phyloP scores from a whole-genome alignment of 2,329 filamentous ascomycete species.

The Cercospora brassicicola region DNA sequence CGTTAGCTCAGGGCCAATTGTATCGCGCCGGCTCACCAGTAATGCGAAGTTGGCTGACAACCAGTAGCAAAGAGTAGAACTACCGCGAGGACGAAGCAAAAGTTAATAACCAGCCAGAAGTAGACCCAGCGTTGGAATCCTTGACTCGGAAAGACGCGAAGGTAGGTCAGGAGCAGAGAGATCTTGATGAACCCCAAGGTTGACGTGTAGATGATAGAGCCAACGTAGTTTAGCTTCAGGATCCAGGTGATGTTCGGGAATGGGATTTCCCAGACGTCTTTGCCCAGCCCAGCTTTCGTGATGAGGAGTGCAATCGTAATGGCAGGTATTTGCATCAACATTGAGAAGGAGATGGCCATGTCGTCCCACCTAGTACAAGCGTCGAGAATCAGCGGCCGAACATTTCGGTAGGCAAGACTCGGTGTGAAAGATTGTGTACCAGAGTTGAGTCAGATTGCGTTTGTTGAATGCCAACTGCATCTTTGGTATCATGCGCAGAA shows the following conservation, averaged over 20 bases:
- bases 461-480: constrained; percentile 5
- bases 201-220: constrained; percentile 14
- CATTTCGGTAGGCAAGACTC: neutral
- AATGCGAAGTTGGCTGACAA: constrained; percentile 13
- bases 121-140: constrained; percentile 9
- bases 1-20: neutral
- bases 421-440: neutral
- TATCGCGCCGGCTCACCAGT: constrained; percentile 2
- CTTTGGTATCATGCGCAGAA: constrained; percentile 20
- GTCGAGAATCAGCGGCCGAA: neutral
- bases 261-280: constrained; percentile 20
- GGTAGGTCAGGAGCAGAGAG: constrained; percentile 22
- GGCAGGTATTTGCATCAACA: constrained; percentile 12
- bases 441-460: neutral
- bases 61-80: constrained; percentile 7
- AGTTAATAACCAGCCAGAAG: constrained; percentile 12
- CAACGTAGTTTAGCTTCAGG: constrained; percentile 15
- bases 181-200: constrained; percentile 21
- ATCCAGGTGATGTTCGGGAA: constrained; percentile 19
- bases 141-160: constrained; percentile 17
- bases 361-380: constrained; percentile 22
- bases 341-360: constrained; percentile 18
- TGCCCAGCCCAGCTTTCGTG: constrained; percentile 6
- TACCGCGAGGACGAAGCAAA: constrained; percentile 9
- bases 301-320: constrained; percentile 3